Evolutionary conservation across 768 basidiomycete species (phyloP).

Genomic region (Ramaria rubella): DNA sequence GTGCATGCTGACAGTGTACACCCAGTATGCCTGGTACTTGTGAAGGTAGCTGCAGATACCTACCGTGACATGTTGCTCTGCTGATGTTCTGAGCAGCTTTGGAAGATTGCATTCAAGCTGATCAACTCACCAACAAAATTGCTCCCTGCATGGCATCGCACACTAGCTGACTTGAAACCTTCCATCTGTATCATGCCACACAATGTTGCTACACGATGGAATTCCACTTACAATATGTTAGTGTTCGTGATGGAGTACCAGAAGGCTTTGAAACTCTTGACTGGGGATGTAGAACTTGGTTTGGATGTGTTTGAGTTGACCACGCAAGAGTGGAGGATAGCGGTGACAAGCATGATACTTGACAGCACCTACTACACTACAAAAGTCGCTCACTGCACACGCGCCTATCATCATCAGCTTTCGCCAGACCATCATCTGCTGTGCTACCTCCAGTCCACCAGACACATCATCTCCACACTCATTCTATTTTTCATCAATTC

Average conservation of each 20-base stretch:
- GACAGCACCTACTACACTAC: too few relatives aligned
- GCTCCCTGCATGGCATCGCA: slow-evolving; percentile 26
- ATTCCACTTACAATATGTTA: slow-evolving; percentile 35
- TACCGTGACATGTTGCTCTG: background rate
- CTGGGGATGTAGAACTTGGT: slow-evolving; percentile 13
- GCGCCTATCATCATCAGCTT: too few relatives aligned
- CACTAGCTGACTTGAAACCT: slow-evolving; percentile 13
- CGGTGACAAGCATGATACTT: too few relatives aligned
- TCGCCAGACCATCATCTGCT: too few relatives aligned
- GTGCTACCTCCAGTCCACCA: too few relatives aligned
- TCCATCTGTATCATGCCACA: slow-evolving; percentile 26
- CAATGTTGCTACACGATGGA: slow-evolving; percentile 35
- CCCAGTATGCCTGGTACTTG: slow-evolving; percentile 24
- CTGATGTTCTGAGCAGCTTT: slow-evolving; percentile 17
- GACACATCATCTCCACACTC: too few relatives aligned
- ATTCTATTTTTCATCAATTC: too few relatives aligned
- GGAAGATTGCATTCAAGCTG: slow-evolving; percentile 17
- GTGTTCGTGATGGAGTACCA: slow-evolving; percentile 25
- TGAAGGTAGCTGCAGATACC: slow-evolving; percentile 25
- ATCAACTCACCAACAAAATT: slow-evolving; percentile 25
- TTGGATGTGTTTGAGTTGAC: slow-evolving; percentile 24
- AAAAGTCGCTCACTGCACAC: too few relatives aligned
- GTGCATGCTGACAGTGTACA: slow-evolving; percentile 15
- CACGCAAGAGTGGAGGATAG: slow-evolving; percentile 29
- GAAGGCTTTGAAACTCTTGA: slow-evolving; percentile 23